Conservation (phyloP, 129 eudicot species). For the Flaveria ramosissima region DNA sequence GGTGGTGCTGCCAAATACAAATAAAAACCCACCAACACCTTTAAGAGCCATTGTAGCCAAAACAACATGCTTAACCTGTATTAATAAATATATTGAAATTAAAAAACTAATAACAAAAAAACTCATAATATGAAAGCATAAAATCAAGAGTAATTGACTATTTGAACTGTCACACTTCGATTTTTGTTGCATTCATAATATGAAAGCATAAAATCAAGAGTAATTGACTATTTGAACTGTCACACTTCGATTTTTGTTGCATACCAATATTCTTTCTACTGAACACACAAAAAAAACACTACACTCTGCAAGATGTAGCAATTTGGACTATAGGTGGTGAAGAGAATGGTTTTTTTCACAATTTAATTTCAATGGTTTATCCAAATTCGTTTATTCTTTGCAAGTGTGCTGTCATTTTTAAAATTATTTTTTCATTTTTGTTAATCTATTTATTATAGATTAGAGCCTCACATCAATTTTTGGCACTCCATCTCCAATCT, state of each 20-base stretch:
- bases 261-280: too few relatives aligned
- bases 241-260: too few relatives aligned
- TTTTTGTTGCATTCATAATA: background rate
- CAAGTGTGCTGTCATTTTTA: background rate
- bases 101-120: background rate
- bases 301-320: slow-evolving; percentile 11
- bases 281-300: background rate
- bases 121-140: background rate
- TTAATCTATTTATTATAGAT: background rate
- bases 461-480: slow-evolving; percentile 55
- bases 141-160: background rate
- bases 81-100: background rate
- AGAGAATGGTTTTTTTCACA: background rate
- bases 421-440: background rate
- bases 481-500: slow-evolving; percentile 44
- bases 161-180: too few relatives aligned
- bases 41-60: slow-evolving; percentile 55
- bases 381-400: background rate
- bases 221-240: too few relatives aligned
- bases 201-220: background rate
- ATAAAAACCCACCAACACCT: slow-evolving; percentile 78
- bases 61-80: slow-evolving; percentile 67
- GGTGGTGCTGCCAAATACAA: slow-evolving; percentile 69
- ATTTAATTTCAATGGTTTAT: slow-evolving; percentile 1
- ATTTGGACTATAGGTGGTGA: background rate